Evolutionary conservation across 176 grass and related monocot species (phyloP), one percentile per base, ranked within the genome.

Genomic region (Aegilops sharonensis): DNA sequence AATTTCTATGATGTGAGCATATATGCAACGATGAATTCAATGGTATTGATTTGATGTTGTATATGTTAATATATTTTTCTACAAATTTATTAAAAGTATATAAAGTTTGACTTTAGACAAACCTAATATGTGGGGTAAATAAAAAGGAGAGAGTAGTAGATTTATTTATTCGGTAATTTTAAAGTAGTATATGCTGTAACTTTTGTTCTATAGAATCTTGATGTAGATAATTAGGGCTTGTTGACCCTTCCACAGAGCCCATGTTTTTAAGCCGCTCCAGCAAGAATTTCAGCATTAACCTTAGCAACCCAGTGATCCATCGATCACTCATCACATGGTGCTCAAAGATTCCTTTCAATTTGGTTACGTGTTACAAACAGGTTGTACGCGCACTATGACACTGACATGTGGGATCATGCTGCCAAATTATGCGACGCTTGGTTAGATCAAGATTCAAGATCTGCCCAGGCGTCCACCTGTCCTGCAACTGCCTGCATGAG

Each of bases 391-490:
- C 61, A 30, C 78, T 3, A 73, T 76, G 71, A 25, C 18, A 30
- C 45, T 27, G 42, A 75, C 42, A 75, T 18, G 6, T 30, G n/a
- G 42, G 42, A 50, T 50, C 42, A 5, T 10, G 42, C 72, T 75
- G 34, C 59, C 76, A 42, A 72, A 34, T 65, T 54, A 72, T 76
- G 40, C 78, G 73, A 65, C 64, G 21, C 47, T 77, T 47, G 23
- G 42, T 56, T 80, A 39, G 65, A 86, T 86, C 84, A 86, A 77
- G 71, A 82, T 82, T 86, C 84, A 86, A 89, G 71, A 86, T 82
- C 72, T 64, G 72, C 3, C 12, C 5, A 56, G 52, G 52, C 67
- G 43, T 83, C 31, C 42, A 75, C 45, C 23, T 37, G 67, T 17
- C 52, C 17, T 56, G 52, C 17, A 54, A 6, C 50, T 54, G 4